Conservation (phyloP, 1,139 yeast species). For the Kurtzmaniella natalensis region DNA sequence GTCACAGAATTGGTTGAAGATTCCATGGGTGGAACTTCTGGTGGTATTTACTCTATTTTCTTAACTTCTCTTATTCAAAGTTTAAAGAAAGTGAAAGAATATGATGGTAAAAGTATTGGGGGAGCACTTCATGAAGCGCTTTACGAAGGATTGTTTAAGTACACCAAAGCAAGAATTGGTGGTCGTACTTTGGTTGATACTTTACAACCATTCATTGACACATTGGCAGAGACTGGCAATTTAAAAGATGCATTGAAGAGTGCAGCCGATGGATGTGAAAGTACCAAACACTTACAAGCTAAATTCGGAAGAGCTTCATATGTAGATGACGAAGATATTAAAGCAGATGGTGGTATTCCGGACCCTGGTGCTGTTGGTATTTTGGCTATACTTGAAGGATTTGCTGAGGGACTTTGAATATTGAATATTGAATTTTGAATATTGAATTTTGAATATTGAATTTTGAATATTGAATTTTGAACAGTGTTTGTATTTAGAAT, state of each 20-base stretch:
- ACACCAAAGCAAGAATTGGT: conserved; percentile 87
- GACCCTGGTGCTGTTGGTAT: conserved; percentile 94
- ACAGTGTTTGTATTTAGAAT: too few species aligned
- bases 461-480: too few species aligned
- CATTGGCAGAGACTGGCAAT: conserved; percentile 47
- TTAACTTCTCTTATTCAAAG: conserved; percentile 43
- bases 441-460: too few species aligned
- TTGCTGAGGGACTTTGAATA: conserved; percentile 14
- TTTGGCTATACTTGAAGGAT: conserved; percentile 63
- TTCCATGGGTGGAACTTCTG: conserved; percentile 96
- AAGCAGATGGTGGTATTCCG: conserved; percentile 60
- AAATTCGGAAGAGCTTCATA: conserved; percentile 93
- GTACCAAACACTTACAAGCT: conserved; percentile 71
- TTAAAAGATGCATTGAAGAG: conserved; percentile 58
- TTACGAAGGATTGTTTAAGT: conserved; percentile 50
- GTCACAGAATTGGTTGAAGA: conserved; percentile 77
- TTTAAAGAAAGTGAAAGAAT: conserved; percentile 17
- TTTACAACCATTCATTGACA: conserved; percentile 76
- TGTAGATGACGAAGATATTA: conserved; percentile 59
- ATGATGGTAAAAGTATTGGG: conserved; percentile 29
- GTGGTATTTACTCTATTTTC: conserved; percentile 85
- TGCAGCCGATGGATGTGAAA: conserved; percentile 71
- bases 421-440: too few species aligned
- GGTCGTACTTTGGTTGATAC: conserved; percentile 89
- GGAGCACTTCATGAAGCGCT: conserved; percentile 31